These are phyloP conservation scores for Periconia macrospinosa DNA, from an alignment of 2,329 filamentous ascomycete genomes.

Conservation along the genomic window DNA sequence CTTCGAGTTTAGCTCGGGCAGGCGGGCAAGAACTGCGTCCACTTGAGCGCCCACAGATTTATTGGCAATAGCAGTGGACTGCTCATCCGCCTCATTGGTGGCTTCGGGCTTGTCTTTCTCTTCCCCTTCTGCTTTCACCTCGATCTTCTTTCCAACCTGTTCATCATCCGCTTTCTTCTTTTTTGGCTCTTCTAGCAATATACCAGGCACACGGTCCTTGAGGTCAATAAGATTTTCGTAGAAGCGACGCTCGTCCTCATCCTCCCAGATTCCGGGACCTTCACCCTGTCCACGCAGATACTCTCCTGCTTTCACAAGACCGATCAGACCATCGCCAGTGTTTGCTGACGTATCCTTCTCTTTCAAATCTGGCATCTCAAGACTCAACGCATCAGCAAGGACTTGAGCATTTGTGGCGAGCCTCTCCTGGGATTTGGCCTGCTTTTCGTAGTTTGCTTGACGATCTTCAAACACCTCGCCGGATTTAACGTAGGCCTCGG, in stretches of 20 bases:
- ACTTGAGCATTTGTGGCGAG: conserved; percentile 87
- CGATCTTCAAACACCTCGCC: conserved; percentile 98
- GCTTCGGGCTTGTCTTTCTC: conserved; percentile 42
- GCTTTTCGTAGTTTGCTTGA: conserved; percentile 93
- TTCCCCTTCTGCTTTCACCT: conserved; percentile 48
- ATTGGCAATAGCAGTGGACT: conserved; percentile 92
- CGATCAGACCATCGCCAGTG: conserved; percentile 75
- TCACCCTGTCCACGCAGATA: conserved; percentile 89
- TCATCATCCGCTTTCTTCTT: conserved; percentile 94
- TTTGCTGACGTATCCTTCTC: conserved; percentile 74
- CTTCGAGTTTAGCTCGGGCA: conserved; percentile 91
- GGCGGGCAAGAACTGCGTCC: conserved; percentile 79
- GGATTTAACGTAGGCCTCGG: conserved; percentile 97
- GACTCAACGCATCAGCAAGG: conserved; percentile 82
- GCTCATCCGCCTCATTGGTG: conserved; percentile 68
- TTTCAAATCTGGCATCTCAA: conserved; percentile 91
- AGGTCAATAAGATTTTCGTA: conserved; percentile 96
- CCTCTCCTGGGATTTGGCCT: conserved; percentile 88
- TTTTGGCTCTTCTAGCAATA: conserved; percentile 89
- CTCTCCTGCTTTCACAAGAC: conserved; percentile 89
- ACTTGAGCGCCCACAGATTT: conserved; percentile 98
- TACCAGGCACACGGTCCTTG: conserved; percentile 91
- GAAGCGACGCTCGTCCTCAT: conserved; percentile 95
- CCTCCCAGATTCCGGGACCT: conserved; percentile 95
- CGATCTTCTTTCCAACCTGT: conserved; percentile 73